Conservation (phyloP, 495 filamentous ascomycete genomes). For the Xylona heveae region DNA sequence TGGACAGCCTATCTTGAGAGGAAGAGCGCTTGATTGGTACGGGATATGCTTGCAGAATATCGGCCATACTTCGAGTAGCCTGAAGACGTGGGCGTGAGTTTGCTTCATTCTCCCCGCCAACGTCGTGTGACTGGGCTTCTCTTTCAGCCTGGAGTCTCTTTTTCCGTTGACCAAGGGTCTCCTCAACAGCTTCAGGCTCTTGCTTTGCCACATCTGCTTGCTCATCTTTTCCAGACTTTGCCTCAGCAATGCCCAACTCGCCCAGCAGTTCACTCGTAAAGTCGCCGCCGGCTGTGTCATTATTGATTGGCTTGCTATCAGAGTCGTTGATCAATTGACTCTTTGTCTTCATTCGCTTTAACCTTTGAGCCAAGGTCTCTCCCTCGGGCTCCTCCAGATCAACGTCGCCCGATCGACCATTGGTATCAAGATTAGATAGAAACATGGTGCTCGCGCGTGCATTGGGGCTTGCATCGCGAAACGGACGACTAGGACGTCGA, state of each 20-base stretch:
- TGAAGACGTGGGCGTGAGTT: slow-evolving; percentile 20
- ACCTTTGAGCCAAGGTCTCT: slow-evolving; percentile 61
- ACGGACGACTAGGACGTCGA: slow-evolving; percentile 18
- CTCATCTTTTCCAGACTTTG: slow-evolving; percentile 5
- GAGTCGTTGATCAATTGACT: slow-evolving; percentile 23
- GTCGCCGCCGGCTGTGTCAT: slow-evolving; percentile 31
- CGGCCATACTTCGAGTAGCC: slow-evolving; percentile 49
- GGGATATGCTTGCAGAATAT: slow-evolving; percentile 40
- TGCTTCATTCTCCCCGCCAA: slow-evolving; percentile 14
- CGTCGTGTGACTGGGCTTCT: slow-evolving; percentile 28
- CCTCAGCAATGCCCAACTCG: slow-evolving; percentile 37
- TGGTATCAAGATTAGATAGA: slow-evolving; percentile 11
- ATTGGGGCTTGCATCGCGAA: slow-evolving; percentile 11
- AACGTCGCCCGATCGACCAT: slow-evolving; percentile 11
- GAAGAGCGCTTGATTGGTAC: slow-evolving; percentile 16
- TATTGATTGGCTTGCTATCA: slow-evolving; percentile 28
- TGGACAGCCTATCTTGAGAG: slow-evolving; percentile 10
- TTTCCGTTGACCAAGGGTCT: slow-evolving; percentile 76
- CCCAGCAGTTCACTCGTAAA: slow-evolving; percentile 65
- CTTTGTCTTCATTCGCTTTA: slow-evolving; percentile 41
- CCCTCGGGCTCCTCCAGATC: slow-evolving; percentile 38
- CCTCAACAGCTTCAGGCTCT: slow-evolving; percentile 33
- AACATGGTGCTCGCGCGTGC: slow-evolving; percentile 19
- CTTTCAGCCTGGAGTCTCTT: slow-evolving; percentile 57
- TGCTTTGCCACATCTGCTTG: slow-evolving; percentile 6